A percentile compares a stretch with the other conserved stretches of the same genome.
These are phyloP conservation scores for Malania oleifera DNA, from an alignment of 164 flowering plant species.

Conservation along the genomic window DNA sequence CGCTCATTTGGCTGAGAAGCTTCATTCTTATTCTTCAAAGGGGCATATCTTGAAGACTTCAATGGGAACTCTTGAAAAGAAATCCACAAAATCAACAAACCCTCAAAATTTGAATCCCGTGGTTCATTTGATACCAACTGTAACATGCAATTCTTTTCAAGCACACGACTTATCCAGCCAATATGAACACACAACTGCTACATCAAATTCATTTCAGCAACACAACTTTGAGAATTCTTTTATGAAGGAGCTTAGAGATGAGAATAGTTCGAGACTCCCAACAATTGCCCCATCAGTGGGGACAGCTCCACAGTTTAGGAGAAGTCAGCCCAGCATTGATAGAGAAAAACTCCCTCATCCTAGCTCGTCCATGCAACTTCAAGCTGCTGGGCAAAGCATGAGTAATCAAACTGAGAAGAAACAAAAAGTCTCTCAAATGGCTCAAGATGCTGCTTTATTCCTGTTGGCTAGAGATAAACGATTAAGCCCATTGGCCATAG, in stretches of 20 bases:
- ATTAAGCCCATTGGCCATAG: neutral
- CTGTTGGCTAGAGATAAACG: conserved; percentile 9
- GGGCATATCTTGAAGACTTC: conserved; percentile 12
- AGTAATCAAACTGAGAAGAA: conserved; percentile 6
- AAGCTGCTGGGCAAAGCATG: conserved; percentile 13
- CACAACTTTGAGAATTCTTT: conserved; percentile 12
- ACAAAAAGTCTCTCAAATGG: neutral
- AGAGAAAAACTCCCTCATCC: conserved; percentile 5
- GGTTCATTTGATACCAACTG: conserved; percentile 7
- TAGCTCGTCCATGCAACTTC: conserved; percentile 9
- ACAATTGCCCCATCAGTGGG: conserved; percentile 11
- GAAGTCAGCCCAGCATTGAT: conserved; percentile 7
- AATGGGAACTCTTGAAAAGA: conserved; percentile 12
- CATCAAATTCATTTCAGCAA: conserved; percentile 14
- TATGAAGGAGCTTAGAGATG: conserved; percentile 14
- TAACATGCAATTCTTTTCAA: conserved; percentile 14
- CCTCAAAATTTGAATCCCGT: conserved; percentile 10
- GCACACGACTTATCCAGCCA: conserved; percentile 15
- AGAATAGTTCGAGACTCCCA: conserved; percentile 23
- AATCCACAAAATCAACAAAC: conserved; percentile 12
- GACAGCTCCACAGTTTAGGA: conserved; percentile 5
- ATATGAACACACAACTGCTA: too few species aligned
- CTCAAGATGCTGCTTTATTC: conserved; percentile 1
- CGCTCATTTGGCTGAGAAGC: conserved; percentile 22
- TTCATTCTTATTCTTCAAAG: conserved; percentile 17